These are phyloP conservation scores for Umbelopsis vinacea DNA, from an alignment of 192 early-diverging fungal genomes.

Conservation along the genomic window DNA sequence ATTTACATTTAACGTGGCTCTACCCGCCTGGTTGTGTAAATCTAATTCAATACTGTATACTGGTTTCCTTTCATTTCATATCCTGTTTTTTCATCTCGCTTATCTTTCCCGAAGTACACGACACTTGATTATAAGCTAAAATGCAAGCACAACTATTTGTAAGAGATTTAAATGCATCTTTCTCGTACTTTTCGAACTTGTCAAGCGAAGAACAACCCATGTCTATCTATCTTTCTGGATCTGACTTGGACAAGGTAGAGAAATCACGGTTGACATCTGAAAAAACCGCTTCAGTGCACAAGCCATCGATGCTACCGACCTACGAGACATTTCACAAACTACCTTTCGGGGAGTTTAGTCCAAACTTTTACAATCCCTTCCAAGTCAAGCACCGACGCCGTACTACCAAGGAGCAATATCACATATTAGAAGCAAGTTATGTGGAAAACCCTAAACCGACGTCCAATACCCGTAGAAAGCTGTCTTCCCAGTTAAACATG, in stretches of 20 bases:
- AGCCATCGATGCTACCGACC: background rate
- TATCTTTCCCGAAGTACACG: no score
- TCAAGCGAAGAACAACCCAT: no score
- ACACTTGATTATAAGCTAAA: no score
- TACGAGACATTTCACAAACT: constrained; percentile 6
- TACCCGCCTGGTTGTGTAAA: background rate
- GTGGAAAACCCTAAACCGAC: constrained; percentile 4
- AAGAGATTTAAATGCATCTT: no score
- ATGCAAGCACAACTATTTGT: no score
- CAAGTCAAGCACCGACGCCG: constrained; percentile 13
- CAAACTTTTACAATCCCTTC: constrained; percentile 16
- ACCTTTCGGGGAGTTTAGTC: constrained; percentile 8
- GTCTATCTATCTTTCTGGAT: no score
- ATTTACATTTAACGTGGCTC: background rate
- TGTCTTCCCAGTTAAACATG: background rate
- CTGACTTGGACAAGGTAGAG: no score
- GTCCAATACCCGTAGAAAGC: constrained; percentile 5
- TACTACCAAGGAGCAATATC: constrained; percentile 13
- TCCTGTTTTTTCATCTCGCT: no score
- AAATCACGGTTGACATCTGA: no score
- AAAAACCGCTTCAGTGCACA: background rate
- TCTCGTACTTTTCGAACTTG: no score
- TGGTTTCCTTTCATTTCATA: no score
- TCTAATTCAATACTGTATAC: background rate
- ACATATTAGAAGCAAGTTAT: background rate